These are phyloP conservation scores for Aspergillus sp. DNA, from an alignment of 2,329 filamentous ascomycete species.

Conservation along the genomic window DNA sequence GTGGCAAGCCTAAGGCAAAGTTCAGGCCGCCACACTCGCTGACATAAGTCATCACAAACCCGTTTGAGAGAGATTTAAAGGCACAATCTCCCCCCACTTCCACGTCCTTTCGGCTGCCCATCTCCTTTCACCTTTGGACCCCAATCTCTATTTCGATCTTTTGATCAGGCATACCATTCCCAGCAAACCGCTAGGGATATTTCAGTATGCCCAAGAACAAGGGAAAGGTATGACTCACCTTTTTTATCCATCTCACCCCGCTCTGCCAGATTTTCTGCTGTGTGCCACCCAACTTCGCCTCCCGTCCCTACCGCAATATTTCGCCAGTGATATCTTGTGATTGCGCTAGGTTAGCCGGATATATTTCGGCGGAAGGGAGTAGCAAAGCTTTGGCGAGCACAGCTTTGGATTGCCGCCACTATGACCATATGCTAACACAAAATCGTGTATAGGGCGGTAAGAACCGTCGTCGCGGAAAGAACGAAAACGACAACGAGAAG, in stretches of 20 bases:
- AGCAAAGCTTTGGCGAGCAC: background rate
- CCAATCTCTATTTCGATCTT: slow-evolving; percentile 13
- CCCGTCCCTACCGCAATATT: slow-evolving; percentile 17
- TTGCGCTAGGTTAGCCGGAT: background rate
- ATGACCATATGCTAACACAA: slow-evolving; percentile 27
- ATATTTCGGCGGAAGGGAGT: background rate
- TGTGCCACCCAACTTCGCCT: slow-evolving; percentile 14
- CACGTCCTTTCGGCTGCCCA: slow-evolving; percentile 18
- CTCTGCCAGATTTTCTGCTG: slow-evolving; percentile 16
- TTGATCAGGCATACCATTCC: slow-evolving; percentile 15
- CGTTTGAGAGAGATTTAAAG: slow-evolving; percentile 21
- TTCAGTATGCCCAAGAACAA: slow-evolving; percentile 95
- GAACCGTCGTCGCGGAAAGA: slow-evolving; percentile 97
- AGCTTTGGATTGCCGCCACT: background rate
- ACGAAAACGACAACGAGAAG: slow-evolving; percentile 99
- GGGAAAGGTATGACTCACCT: slow-evolving; percentile 75
- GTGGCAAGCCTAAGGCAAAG: slow-evolving; percentile 28
- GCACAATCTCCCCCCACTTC: slow-evolving; percentile 21
- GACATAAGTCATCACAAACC: slow-evolving; percentile 12
- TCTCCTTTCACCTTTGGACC: slow-evolving; percentile 12
- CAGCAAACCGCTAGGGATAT: slow-evolving; percentile 26
- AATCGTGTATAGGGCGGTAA: slow-evolving; percentile 77
- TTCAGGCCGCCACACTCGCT: slow-evolving; percentile 25
- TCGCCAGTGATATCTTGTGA: background rate
- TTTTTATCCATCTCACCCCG: slow-evolving; percentile 17